Conservation (phyloP, 257 asterid species). For the Lantana camara region DNA sequence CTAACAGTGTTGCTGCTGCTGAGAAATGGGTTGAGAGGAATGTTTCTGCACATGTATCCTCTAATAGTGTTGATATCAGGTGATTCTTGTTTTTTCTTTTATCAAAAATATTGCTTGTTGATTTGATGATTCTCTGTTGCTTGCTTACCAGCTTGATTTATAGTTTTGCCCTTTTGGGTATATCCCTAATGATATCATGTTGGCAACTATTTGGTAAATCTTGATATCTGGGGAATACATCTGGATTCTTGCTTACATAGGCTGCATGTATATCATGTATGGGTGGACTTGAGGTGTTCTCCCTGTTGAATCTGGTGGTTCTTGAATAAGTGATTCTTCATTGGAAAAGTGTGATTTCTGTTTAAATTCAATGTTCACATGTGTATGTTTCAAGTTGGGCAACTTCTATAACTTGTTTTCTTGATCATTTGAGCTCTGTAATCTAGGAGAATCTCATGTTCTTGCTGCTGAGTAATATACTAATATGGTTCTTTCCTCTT, state of each 20-base stretch:
- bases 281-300: too few relatives aligned
- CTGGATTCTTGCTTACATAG: too few relatives aligned
- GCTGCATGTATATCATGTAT: too few relatives aligned
- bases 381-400: not conserved
- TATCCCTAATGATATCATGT: not conserved
- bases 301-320: too few relatives aligned
- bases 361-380: too few relatives aligned
- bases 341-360: too few relatives aligned
- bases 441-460: slow-evolving; percentile 6
- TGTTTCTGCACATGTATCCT: slow-evolving; percentile 69
- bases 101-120: not conserved
- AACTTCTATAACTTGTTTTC: not conserved
- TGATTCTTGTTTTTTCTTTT: slow-evolving; percentile 16
- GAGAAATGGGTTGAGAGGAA: slow-evolving; percentile 85
- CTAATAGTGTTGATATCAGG: slow-evolving; percentile 85
- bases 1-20: slow-evolving; percentile 71
- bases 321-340: too few relatives aligned
- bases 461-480: slow-evolving; percentile 1
- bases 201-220: not conserved
- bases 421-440: not conserved
- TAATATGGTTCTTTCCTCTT: not conserved
- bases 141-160: not conserved
- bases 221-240: too few relatives aligned
- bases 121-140: not conserved
- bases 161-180: not conserved